phyloP scores from a whole-genome alignment of 1,284 basidiomycete species.

The Ceratobasidium sp. region DNA sequence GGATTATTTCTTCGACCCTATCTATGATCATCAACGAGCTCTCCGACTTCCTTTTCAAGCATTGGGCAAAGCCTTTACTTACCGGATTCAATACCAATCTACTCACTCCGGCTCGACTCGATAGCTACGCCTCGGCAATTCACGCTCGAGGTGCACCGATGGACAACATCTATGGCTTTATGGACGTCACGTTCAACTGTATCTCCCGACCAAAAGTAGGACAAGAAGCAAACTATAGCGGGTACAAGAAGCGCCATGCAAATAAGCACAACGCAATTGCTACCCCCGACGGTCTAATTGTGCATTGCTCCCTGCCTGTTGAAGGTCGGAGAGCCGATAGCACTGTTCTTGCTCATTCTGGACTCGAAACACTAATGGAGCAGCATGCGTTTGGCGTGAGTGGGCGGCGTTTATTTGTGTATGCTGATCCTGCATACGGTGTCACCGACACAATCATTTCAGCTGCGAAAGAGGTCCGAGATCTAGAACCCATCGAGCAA shows the following conservation, averaged over 20 bases:
- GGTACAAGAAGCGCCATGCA: conserved; percentile 21
- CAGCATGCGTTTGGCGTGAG: neutral
- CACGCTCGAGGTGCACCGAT: neutral
- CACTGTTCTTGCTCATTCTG: neutral
- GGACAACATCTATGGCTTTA: conserved; percentile 14
- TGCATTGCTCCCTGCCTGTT: conserved; percentile 2
- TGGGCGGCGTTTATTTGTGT: neutral
- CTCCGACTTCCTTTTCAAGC: neutral
- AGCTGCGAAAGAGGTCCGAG: neutral
- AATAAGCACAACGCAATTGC: conserved; percentile 25
- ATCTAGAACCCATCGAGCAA: neutral
- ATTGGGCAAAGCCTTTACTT: neutral
- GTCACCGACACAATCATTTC: conserved; percentile 2
- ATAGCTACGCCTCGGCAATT: conserved; percentile 1
- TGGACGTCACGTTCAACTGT: conserved; percentile 7
- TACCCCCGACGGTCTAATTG: conserved; percentile 22
- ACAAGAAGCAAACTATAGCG: conserved; percentile 15
- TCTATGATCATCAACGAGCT: neutral
- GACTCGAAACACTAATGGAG: neutral
- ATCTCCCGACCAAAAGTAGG: neutral
- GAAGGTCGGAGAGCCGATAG: conserved; percentile 3
- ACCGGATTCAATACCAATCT: neutral
- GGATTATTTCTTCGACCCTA: neutral
- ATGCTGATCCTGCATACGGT: conserved; percentile 24
- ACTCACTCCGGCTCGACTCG: neutral